Percentiles rank a stretch among this genome's conserved stretches.
These are phyloP conservation scores for Lanmaoa pseudosensibilis DNA, from an alignment of 768 basidiomycete genomes.

Conservation along the genomic window DNA sequence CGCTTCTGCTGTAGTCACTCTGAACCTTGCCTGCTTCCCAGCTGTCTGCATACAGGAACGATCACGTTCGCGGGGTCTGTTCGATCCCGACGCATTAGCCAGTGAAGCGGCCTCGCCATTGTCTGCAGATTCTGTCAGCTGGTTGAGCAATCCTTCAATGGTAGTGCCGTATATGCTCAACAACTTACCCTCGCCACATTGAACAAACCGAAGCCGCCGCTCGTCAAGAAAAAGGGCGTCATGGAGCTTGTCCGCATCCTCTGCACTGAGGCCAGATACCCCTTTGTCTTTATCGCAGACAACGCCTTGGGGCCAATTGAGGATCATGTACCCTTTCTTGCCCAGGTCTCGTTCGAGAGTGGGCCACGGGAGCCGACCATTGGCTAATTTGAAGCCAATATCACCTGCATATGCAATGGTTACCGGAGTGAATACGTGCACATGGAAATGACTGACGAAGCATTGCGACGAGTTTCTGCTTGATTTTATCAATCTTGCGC, in stretches of 20 bases:
- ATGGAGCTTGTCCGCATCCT: constrained; percentile 8
- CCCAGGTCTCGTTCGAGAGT: constrained; percentile 7
- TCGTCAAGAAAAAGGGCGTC: constrained; percentile 7
- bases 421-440: rapidly evolving
- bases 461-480: background rate
- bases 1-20: background rate
- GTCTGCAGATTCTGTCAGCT: background rate
- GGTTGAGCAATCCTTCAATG: background rate
- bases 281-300: constrained; percentile 3
- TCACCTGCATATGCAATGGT: background rate
- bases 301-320: constrained; percentile 9
- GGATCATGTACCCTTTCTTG: constrained; percentile 1
- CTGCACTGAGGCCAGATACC: background rate
- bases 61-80: background rate
- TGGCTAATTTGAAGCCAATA: constrained; percentile 4
- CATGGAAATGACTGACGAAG: constrained; percentile 1
- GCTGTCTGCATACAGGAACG: no score
- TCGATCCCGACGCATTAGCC: background rate
- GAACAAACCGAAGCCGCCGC: background rate
- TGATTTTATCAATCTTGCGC: constrained; percentile 5
- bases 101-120: background rate
- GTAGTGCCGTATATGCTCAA: background rate
- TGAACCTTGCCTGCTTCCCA: background rate
- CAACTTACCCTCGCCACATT: background rate
- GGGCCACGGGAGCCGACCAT: constrained; percentile 9